phyloP scores from a whole-genome alignment of 805 yeast genomes.

The Kuraishia borneana region DNA sequence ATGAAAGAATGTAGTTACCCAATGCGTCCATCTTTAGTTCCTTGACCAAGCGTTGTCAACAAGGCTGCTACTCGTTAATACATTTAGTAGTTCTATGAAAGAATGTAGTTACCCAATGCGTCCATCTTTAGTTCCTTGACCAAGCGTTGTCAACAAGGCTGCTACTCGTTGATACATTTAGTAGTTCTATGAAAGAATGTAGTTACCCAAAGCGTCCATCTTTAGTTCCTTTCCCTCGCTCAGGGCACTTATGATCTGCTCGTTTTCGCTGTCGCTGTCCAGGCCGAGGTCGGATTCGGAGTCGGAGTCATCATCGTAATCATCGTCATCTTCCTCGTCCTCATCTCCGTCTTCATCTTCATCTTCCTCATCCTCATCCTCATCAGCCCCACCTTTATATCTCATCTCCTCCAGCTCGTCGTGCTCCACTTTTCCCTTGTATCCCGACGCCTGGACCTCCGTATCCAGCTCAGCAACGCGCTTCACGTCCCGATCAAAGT shows the following conservation, averaged over 20 bases:
- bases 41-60: constrained; percentile 86
- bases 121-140: background rate
- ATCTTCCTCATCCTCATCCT: constrained; percentile 22
- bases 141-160: constrained; percentile 98
- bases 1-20: background rate
- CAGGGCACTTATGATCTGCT: constrained; percentile 59
- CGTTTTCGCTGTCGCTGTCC: constrained; percentile 24
- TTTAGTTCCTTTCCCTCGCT: constrained; percentile 53
- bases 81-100: background rate
- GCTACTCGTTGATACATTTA: constrained; percentile 35
- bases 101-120: background rate
- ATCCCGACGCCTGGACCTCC: constrained; percentile 91
- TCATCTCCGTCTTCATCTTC: constrained; percentile 26
- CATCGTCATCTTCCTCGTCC: constrained; percentile 20
- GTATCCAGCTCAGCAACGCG: constrained; percentile 65
- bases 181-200: constrained; percentile 42
- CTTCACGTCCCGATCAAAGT: constrained; percentile 62
- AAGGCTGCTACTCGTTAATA: constrained; percentile 66
- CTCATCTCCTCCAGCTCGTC: constrained; percentile 69
- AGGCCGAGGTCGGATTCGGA: constrained; percentile 24
- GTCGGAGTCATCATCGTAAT: constrained; percentile 20
- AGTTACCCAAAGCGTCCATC: constrained; percentile 78
- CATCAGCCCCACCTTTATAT: constrained; percentile 22
- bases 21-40: background rate
- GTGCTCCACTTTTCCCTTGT: constrained; percentile 28